Conservation (phyloP, 2,329 filamentous ascomycete species). For the Paecilomyces variotii region DNA sequence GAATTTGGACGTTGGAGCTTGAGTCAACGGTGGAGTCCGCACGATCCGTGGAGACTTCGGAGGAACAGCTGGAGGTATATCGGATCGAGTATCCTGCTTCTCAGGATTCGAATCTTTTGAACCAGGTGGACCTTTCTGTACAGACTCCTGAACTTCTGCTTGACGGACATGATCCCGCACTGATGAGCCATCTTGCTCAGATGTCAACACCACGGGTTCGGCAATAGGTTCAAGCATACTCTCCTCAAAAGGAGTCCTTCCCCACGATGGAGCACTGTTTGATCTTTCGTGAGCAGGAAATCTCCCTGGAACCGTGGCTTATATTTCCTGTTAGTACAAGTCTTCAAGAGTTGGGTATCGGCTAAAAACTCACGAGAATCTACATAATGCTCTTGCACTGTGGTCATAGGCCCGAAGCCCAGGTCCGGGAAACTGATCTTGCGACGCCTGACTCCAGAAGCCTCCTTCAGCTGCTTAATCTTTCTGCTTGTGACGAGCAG, state of each 20-base stretch:
- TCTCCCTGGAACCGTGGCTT: slow-evolving; percentile 21
- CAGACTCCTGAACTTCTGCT: background rate
- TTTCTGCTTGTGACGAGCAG: slow-evolving; percentile 1
- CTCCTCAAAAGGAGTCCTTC: slow-evolving; percentile 5
- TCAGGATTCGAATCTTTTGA: background rate
- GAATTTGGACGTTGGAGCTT: slow-evolving; percentile 2
- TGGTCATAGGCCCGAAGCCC: slow-evolving; percentile 8
- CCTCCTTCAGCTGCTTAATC: slow-evolving; percentile 8
- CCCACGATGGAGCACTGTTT: slow-evolving; percentile 14
- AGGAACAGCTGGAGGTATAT: slow-evolving; percentile 16
- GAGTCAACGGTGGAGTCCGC: slow-evolving; percentile 6
- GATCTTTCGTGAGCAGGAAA: slow-evolving; percentile 18
- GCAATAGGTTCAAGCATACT: slow-evolving; percentile 5
- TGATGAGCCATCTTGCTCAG: slow-evolving; percentile 4
- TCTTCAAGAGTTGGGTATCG: background rate
- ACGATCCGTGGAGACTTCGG: slow-evolving; percentile 18
- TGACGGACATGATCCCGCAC: background rate
- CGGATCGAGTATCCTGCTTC: background rate
- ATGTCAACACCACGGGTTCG: slow-evolving; percentile 6
- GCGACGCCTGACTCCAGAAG: slow-evolving; percentile 8
- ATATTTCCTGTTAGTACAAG: background rate
- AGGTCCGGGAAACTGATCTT: slow-evolving; percentile 15
- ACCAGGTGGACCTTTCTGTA: background rate
- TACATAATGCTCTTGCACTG: slow-evolving; percentile 10
- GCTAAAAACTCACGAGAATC: slow-evolving; percentile 19